Conservation (phyloP, 495 filamentous ascomycete genomes). For the Rhizodiscina lignyota region DNA sequence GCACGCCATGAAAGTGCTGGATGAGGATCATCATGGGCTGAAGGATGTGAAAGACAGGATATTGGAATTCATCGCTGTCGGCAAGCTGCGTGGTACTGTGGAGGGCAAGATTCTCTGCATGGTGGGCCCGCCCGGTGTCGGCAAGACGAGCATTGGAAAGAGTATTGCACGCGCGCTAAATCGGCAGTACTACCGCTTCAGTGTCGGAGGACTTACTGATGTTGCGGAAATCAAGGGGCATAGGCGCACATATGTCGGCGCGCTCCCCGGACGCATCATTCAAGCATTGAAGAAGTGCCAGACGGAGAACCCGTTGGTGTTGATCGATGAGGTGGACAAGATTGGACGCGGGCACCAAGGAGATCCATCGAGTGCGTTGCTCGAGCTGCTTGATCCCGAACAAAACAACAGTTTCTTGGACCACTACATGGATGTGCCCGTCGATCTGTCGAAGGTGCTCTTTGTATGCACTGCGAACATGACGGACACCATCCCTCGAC, state of each 20-base stretch:
- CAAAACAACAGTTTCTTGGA: conserved; percentile 96
- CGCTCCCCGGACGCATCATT: conserved; percentile 88
- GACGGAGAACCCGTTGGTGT: conserved; percentile 89
- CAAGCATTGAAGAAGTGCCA: conserved; percentile 98
- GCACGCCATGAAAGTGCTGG: conserved; percentile 76
- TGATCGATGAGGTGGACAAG: conserved; percentile 98
- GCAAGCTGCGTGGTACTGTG: conserved; percentile 90
- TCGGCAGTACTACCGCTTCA: conserved; percentile 94
- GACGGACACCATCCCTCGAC: conserved; percentile 94
- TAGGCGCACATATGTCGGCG: conserved; percentile 89
- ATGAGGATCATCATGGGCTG: conserved; percentile 93
- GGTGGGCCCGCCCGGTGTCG: conserved; percentile 89
- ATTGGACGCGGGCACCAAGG: conserved; percentile 92
- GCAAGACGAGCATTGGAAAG: conserved; percentile 98
- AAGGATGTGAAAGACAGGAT: conserved; percentile 99
- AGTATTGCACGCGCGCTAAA: conserved; percentile 90
- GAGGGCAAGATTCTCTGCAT: conserved; percentile 98
- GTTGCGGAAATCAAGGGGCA: conserved; percentile 99
- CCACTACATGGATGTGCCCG: conserved; percentile 97
- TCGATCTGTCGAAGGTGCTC: conserved; percentile 92
- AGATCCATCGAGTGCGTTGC: conserved; percentile 83
- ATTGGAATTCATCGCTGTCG: conserved; percentile 95
- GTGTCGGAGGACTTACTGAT: conserved; percentile 89
- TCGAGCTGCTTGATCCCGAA: conserved; percentile 92
- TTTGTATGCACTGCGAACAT: conserved; percentile 99